Evolutionary conservation across 2,329 filamentous ascomycete species (phyloP).

Genomic region (Nothophoma quercina): DNA sequence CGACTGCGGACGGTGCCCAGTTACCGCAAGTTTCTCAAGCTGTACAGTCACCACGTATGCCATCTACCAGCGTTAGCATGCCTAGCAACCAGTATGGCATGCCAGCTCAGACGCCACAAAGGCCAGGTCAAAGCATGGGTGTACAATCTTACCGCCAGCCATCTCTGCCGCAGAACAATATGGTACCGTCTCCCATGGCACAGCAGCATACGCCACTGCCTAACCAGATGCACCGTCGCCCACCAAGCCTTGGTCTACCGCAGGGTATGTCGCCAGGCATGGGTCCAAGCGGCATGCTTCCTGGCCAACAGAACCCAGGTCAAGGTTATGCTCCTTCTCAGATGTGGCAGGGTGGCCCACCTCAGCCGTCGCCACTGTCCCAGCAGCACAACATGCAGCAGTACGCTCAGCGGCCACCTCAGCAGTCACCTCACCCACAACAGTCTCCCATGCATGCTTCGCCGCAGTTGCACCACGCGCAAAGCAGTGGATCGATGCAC

Average conservation of each 20-base stretch:
- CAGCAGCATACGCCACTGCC: constrained; percentile 69
- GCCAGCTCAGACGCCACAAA: constrained; percentile 65
- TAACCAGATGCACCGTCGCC: constrained; percentile 71
- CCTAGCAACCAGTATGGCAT: constrained; percentile 65
- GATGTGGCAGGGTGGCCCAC: constrained; percentile 58
- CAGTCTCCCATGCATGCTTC: constrained; percentile 59
- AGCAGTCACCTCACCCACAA: constrained; percentile 55
- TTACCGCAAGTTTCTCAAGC: constrained; percentile 53
- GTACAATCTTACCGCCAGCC: constrained; percentile 74
- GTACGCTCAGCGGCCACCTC: constrained; percentile 53
- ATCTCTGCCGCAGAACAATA: constrained; percentile 73
- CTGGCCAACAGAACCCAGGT: constrained; percentile 52
- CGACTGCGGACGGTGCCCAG: constrained; percentile 49
- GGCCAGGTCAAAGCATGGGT: constrained; percentile 68
- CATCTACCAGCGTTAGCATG: constrained; percentile 64
- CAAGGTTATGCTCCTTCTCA: constrained; percentile 56
- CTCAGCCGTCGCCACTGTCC: constrained; percentile 58
- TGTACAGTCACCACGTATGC: constrained; percentile 61
- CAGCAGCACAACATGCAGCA: constrained; percentile 56
- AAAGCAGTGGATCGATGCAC: constrained; percentile 54
- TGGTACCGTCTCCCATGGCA: constrained; percentile 77
- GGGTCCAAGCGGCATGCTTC: constrained; percentile 48
- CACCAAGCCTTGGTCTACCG: constrained; percentile 62
- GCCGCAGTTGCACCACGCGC: constrained; percentile 56
- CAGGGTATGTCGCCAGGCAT: constrained; percentile 46